Conservation (phyloP, 805 yeast species). For the Pichia eremophila region DNA sequence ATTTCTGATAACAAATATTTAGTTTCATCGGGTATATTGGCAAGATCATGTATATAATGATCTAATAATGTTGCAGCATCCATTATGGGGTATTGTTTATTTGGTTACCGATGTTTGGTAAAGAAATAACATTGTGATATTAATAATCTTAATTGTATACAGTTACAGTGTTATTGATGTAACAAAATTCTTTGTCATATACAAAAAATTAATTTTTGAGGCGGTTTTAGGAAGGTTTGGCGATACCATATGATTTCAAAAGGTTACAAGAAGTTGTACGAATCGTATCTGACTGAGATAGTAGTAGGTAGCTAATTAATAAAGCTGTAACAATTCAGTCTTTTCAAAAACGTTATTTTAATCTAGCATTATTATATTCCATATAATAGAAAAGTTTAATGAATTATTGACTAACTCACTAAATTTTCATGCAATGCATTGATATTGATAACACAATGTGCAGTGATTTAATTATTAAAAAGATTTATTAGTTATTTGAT, state of each 20-base stretch:
- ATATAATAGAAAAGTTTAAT: neutral
- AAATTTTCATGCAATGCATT: too few species aligned
- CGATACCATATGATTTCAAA: too few species aligned
- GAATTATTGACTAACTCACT: too few species aligned
- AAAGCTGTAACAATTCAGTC: neutral
- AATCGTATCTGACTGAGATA: constrained; percentile 11
- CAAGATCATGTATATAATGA: constrained; percentile 50
- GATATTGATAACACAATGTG: too few species aligned
- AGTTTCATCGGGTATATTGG: constrained; percentile 83
- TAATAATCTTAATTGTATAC: too few species aligned
- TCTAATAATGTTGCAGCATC: constrained; percentile 84
- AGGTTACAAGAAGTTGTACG: constrained; percentile 3
- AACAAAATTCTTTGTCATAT: too few species aligned
- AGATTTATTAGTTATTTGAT: neutral
- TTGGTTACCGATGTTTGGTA: neutral
- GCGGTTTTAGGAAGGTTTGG: too few species aligned
- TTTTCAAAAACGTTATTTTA: neutral
- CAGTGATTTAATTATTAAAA: too few species aligned
- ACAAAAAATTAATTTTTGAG: too few species aligned
- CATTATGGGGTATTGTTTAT: constrained; percentile 32
- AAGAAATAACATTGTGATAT: too few species aligned
- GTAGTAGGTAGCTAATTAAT: neutral
- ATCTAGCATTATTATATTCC: neutral
- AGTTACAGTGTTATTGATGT: too few species aligned
- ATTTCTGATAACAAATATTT: constrained; percentile 74